These are phyloP conservation scores for Penicillium sp. DNA, from an alignment of 2,329 filamentous ascomycete genomes.

Conservation along the genomic window DNA sequence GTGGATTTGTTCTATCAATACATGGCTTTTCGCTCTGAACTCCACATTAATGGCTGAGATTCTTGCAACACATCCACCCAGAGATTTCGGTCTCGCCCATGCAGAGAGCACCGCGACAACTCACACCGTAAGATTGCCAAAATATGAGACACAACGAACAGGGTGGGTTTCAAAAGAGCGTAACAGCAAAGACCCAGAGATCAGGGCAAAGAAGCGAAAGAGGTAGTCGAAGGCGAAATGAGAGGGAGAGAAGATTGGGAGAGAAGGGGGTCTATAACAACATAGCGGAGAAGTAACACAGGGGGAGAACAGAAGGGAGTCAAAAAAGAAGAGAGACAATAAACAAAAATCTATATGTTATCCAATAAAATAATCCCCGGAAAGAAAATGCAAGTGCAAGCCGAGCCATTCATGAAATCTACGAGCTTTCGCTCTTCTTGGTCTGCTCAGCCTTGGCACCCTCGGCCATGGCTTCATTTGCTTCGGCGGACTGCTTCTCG, in stretches of 20 bases:
- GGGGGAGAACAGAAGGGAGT: conserved; percentile 12
- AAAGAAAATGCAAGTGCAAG: conserved; percentile 13
- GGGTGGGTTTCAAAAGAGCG: background rate
- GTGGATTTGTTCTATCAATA: conserved; percentile 12
- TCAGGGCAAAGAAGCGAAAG: background rate
- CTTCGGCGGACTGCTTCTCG: conserved; percentile 48
- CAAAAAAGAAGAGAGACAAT: conserved; percentile 4
- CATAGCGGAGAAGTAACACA: conserved; percentile 24
- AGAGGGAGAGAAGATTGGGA: conserved; percentile 9
- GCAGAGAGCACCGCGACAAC: background rate
- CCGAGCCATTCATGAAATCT: conserved; percentile 10
- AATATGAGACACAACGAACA: background rate
- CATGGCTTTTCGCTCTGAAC: conserved; percentile 9
- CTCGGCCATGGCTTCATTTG: conserved; percentile 43
- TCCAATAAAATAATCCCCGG: conserved; percentile 8
- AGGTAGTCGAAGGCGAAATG: conserved; percentile 1
- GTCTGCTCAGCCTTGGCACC: conserved; percentile 37
- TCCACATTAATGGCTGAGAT: conserved; percentile 4
- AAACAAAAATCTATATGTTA: conserved; percentile 14
- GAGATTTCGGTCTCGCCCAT: conserved; percentile 3
- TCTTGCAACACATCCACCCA: background rate
- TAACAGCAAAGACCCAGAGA: background rate
- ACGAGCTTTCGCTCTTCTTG: conserved; percentile 28
- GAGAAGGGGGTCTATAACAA: conserved; percentile 22
- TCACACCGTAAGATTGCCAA: background rate